Base-by-base conservation (phyloP, 306 rosid species). In the Sicyos edulis region DNA sequence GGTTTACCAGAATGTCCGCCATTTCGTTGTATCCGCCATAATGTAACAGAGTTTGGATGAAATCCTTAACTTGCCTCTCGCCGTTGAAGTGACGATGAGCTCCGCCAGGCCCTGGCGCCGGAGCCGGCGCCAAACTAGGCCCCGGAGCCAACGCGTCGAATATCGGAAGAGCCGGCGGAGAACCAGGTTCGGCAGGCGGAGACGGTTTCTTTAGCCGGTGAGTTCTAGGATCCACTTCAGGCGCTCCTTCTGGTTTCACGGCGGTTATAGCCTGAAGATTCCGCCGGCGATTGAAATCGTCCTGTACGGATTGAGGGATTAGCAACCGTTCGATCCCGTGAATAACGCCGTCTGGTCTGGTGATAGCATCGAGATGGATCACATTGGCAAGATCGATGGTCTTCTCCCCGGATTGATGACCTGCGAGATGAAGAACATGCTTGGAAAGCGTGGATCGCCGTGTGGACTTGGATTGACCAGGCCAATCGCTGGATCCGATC, bases 21-120 rank as follows among this genome's bases (percentile, higher is more conserved):
- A 78, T 63, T 55, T 78, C 81, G 45, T 73, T 78, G 74, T 78
- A 78, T 37, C 81, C 81, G 1, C 77, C 77, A 10, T 78, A 78
- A 5, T 72, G 77, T 44, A 72, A 50, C 4, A 78, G 77, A 14
- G 81, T 78, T 17, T 78, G 77, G 47, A 78, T 78, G 67, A 72
- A 78, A 29, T 78, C 81, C 12, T 78, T 72, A 7, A 78, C 81
- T 26, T 78, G 81, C 17, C 68, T 47, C 74, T 54, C 73, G 0
- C 81, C 81, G 69, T 78, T 42, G 9, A 73, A 72, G 17, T 78
- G 81, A 40, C 68, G 81, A 64, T 72, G 81, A 3, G 77, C 67
- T 10, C 81, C 81, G 9, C 74, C 77, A 42, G 81, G 81, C 14
- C 81, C 77, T 11, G 77, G 77, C 1, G 81, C 81, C 10, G 81